Conservation (phyloP, 495 filamentous ascomycete species). For the Stereocaulon alpinum region DNA sequence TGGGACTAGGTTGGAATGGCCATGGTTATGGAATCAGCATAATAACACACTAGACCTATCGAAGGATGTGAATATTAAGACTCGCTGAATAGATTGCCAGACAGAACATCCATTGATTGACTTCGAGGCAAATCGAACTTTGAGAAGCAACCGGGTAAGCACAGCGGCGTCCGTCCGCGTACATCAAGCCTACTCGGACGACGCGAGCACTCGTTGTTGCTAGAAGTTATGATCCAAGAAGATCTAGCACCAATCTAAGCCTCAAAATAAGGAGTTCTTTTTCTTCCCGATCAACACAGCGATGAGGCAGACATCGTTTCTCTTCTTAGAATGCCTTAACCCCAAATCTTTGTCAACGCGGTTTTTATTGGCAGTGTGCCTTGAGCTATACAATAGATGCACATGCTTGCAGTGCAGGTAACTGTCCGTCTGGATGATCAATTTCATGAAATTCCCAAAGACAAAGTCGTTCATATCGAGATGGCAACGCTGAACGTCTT, state of each 20-base stretch:
- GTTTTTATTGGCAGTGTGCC: conserved; percentile 19
- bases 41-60: conserved; percentile 18
- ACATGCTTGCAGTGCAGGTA: conserved; percentile 20
- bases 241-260: conserved; percentile 13
- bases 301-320: conserved; percentile 14
- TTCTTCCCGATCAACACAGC: conserved; percentile 16
- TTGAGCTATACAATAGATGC: conserved; percentile 13
- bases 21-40: conserved; percentile 25
- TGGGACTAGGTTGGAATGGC: conserved; percentile 21
- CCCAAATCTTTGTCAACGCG: conserved; percentile 14
- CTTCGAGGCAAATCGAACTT: conserved; percentile 12
- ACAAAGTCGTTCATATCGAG: conserved; percentile 20
- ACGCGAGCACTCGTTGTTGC: conserved; percentile 14
- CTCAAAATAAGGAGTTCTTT: conserved; percentile 14
- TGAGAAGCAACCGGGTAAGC: conserved; percentile 10
- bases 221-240: conserved; percentile 19
- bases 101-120: conserved; percentile 17
- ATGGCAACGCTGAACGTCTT: conserved; percentile 19
- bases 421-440: conserved; percentile 21
- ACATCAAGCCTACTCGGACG: conserved; percentile 4
- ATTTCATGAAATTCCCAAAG: conserved; percentile 22
- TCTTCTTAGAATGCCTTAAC: neutral
- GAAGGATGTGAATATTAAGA: conserved; percentile 19
- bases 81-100: conserved; percentile 20
- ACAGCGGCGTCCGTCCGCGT: conserved; percentile 17